Percentiles rank a stretch among this genome's conserved stretches.
Conservation (phyloP, 2,329 filamentous ascomycete genomes). For the Calonectria multiphialidica region DNA sequence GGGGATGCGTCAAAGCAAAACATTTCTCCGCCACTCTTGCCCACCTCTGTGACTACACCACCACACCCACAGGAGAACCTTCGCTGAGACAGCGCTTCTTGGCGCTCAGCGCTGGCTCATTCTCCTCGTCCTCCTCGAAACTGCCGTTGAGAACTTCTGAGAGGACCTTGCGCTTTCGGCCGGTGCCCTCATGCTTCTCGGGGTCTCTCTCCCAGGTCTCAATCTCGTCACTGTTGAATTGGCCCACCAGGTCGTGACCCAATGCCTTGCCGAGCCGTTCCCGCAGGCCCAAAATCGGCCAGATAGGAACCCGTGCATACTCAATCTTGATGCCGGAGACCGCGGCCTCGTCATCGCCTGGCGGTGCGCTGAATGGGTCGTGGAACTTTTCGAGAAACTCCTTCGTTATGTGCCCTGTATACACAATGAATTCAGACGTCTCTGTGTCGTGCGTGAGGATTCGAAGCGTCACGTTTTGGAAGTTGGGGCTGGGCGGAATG, state of each 20-base stretch:
- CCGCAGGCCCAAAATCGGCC: conserved; percentile 67
- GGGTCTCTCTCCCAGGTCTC: conserved; percentile 59
- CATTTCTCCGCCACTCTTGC: background rate
- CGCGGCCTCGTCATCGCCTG: conserved; percentile 37
- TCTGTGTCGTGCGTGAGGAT: conserved; percentile 64
- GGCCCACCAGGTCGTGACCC: conserved; percentile 62
- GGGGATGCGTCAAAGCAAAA: conserved; percentile 15
- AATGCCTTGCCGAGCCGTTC: conserved; percentile 67
- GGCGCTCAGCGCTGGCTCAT: conserved; percentile 45
- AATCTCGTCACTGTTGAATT: conserved; percentile 53
- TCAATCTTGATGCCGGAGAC: conserved; percentile 58
- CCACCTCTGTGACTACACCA: conserved; percentile 35
- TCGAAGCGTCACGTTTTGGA: conserved; percentile 62
- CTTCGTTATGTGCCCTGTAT: conserved; percentile 61
- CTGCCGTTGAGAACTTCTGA: conserved; percentile 55
- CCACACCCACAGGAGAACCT: conserved; percentile 46
- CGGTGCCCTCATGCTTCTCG: conserved; percentile 47
- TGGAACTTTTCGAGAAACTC: conserved; percentile 64
- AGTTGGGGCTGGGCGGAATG: conserved; percentile 47
- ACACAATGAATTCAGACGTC: conserved; percentile 64
- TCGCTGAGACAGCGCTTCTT: conserved; percentile 52
- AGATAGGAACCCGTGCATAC: conserved; percentile 62
- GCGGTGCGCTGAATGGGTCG: conserved; percentile 56
- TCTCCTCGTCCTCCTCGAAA: conserved; percentile 53
- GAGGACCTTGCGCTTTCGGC: conserved; percentile 52